Conservation (phyloP, 108 stramenopile species). For the Stephanodiscus minutulus region DNA sequence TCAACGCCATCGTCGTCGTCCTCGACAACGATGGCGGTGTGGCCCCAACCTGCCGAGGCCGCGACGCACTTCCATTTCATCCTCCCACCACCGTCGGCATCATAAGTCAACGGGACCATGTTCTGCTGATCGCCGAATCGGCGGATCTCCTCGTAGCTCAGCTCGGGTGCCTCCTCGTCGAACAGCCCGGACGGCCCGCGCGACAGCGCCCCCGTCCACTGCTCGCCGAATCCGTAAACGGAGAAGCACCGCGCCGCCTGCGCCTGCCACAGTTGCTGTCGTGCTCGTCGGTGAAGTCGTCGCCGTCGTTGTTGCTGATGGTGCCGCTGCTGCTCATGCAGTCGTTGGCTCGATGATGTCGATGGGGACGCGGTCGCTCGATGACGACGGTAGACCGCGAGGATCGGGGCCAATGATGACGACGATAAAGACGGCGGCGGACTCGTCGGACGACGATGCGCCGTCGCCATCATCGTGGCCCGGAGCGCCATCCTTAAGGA, state of each 20-base stretch:
- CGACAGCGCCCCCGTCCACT: conserved; percentile 82
- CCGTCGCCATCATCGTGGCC: too few relatives aligned
- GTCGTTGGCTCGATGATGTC: too few relatives aligned
- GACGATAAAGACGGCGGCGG: too few relatives aligned
- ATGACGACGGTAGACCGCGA: too few relatives aligned
- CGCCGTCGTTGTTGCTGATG: not conserved
- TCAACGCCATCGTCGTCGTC: not conserved
- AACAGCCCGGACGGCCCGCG: conserved; percentile 24
- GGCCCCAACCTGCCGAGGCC: conserved; percentile 77
- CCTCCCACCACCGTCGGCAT: conserved; percentile 7
- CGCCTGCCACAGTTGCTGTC: not conserved
- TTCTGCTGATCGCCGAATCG: conserved; percentile 25
- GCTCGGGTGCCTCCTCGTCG: conserved; percentile 46
- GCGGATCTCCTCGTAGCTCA: conserved; percentile 56
- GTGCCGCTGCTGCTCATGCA: not conserved
- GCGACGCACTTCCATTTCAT: conserved; percentile 43
- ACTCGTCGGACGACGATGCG: too few relatives aligned
- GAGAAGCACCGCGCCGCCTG: conserved; percentile 44
- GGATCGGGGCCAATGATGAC: too few relatives aligned
- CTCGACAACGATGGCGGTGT: conserved; percentile 57
- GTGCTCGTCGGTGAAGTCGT: not conserved
- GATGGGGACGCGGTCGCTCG: too few relatives aligned
- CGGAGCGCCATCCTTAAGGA: too few relatives aligned
- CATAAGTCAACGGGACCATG: conserved; percentile 17
- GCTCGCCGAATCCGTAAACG: conserved; percentile 71